phyloP scores from a whole-genome alignment of 768 basidiomycete species.

The Favolaschia claudopus region DNA sequence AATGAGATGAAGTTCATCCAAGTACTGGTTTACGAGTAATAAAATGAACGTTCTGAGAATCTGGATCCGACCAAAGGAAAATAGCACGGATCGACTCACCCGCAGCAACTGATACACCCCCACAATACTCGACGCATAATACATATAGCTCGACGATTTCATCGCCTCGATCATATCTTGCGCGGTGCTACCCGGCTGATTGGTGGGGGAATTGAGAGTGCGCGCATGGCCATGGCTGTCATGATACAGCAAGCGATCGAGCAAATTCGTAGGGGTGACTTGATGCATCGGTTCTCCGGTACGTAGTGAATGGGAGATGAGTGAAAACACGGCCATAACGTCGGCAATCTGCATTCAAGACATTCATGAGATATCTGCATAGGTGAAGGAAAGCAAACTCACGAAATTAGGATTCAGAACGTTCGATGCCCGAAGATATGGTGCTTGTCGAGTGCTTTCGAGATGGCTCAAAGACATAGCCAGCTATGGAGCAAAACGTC shows the following conservation, averaged over 20 bases:
- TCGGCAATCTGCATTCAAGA: constrained; percentile 40
- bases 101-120: constrained; percentile 46
- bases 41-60: background rate
- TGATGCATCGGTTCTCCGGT: constrained; percentile 53
- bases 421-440: constrained; percentile 51
- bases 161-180: constrained; percentile 25
- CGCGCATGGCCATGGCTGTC: constrained; percentile 18
- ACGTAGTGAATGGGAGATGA: constrained; percentile 53
- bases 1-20: constrained; percentile 47
- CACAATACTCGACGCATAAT: constrained; percentile 47
- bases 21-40: constrained; percentile 27
- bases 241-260: constrained; percentile 57
- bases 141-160: constrained; percentile 42
- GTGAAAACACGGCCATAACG: constrained; percentile 50
- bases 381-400: constrained; percentile 24
- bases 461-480: constrained; percentile 51
- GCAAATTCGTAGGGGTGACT: constrained; percentile 47
- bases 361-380: constrained; percentile 24
- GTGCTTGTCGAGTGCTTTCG: constrained; percentile 47
- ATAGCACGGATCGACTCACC: constrained; percentile 35
- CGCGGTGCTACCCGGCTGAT: constrained; percentile 2
- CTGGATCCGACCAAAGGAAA: too few relatives aligned
- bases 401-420: constrained; percentile 66
- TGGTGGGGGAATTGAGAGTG: background rate
- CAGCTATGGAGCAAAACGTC: constrained; percentile 34